A percentile compares a stretch with the other conserved stretches of the same genome.
These are phyloP conservation scores for Cryptosporidium sp. DNA, from an alignment of 169 alveolate genomes.

Conservation along the genomic window DNA sequence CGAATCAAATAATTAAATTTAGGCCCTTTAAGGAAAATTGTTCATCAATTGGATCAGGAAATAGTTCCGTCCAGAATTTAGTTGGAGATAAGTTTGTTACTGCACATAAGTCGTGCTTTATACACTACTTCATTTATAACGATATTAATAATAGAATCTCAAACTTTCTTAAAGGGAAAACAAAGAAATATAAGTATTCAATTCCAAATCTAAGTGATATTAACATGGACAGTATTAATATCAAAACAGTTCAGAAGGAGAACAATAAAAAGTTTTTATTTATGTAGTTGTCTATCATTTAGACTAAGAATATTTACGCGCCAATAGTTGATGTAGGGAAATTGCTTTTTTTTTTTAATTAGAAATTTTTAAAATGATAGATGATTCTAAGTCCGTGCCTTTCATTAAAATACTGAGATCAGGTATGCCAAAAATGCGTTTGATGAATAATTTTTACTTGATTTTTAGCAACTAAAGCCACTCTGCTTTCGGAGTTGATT, in stretches of 20 bases:
- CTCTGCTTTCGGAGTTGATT: conserved; percentile 56
- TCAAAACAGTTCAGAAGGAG: not conserved
- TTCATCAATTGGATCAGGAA: conserved; percentile 1
- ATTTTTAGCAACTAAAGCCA: conserved; percentile 40
- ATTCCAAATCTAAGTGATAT: not conserved
- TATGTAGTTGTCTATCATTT: not conserved
- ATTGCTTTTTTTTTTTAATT: conserved; percentile 5
- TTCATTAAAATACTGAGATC: conserved; percentile 4
- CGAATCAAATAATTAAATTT: conserved; percentile 3
- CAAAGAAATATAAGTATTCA: not conserved
- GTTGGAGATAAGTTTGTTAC: conserved; percentile 45
- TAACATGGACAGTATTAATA: not conserved
- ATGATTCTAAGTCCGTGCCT: conserved; percentile 38
- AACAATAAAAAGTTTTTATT: conserved; percentile 45
- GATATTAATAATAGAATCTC: conserved; percentile 17
- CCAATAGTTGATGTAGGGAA: not conserved
- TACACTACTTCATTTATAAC: conserved; percentile 56
- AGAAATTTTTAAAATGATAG: conserved; percentile 20
- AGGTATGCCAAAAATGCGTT: conserved; percentile 39
- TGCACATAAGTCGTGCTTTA: conserved; percentile 65
- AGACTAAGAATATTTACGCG: not conserved
- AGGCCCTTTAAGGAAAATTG: conserved; percentile 24
- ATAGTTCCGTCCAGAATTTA: conserved; percentile 16
- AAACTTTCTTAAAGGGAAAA: not conserved
- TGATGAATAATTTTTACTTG: not conserved